Base-by-base conservation (phyloP, 371 early-diverging fungal genomes). In the Ordospora colligata region DNA sequence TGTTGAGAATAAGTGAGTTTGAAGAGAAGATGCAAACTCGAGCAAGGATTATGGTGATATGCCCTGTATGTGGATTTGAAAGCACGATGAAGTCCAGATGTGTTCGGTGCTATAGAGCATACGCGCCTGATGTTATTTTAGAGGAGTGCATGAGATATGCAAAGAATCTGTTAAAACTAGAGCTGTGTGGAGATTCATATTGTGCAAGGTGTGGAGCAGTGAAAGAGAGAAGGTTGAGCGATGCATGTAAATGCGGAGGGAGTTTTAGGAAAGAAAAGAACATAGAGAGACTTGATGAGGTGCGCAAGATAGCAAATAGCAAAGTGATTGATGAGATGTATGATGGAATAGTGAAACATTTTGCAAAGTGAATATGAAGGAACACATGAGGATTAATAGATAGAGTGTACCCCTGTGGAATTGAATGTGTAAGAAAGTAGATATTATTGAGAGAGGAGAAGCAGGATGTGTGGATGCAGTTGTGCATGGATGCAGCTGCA, bases 231-330 rank as follows among this genome's bases (percentile, higher is more conserved):
- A 78, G 27, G 51, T 58, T 78, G 25, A 54, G 49, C 1, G 74
- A 69, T 8, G 45, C 69, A 37, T 82, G 82, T 47, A 22, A 32
- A 3, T 82, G 82, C 74, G 82, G 82, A 11, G 82, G 82, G 32
- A 58, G 19, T 8, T 70, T 50, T 74, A 51, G 32, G 47, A 45
- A 25, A 17, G 71, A 37, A 42, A 32, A 22, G 7, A 44, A 77
- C 53, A 21, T 1, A 14, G 50, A 75, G 22, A 47, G 50, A 25
- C 1, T 77, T 7, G 40, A 43, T 17, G 42, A 22, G n/a, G 9
- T 65, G 8, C 14, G 37, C 17, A 14, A 12, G 17, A 37, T 58
- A 14, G 58, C 40, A 14, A 7, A 6, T 1, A 58, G 58, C 40
- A 27, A 27, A 8, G 17, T 25, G 7, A 25, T 58, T 37, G 58